phyloP scores from a whole-genome alignment of 2,329 filamentous ascomycete genomes.

The Colletotrichum agaves region DNA sequence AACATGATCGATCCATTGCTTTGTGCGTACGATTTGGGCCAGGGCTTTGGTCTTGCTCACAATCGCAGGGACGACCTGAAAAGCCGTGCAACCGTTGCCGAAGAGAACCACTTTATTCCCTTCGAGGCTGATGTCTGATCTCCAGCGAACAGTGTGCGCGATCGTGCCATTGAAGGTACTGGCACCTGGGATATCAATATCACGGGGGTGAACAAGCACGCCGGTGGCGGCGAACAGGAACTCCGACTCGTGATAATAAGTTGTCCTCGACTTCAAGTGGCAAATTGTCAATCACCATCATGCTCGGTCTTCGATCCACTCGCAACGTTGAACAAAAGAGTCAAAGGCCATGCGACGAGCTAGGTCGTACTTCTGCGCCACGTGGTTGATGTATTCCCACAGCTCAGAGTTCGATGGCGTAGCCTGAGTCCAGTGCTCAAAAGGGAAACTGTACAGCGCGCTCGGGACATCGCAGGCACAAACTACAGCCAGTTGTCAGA shows the following conservation, averaged over 20 bases:
- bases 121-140: slow-evolving; percentile 57
- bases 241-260: slow-evolving; percentile 50
- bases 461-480: slow-evolving; percentile 68
- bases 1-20: slow-evolving; percentile 58
- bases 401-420: slow-evolving; percentile 68
- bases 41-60: slow-evolving; percentile 42
- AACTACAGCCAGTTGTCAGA: slow-evolving; percentile 35
- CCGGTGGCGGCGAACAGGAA: slow-evolving; percentile 52
- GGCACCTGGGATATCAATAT: slow-evolving; percentile 58
- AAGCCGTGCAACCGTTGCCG: slow-evolving; percentile 64
- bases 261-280: slow-evolving; percentile 39
- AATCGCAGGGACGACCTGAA: slow-evolving; percentile 62
- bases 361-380: slow-evolving; percentile 60
- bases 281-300: slow-evolving; percentile 49
- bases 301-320: slow-evolving; percentile 50
- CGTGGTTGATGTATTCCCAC: slow-evolving; percentile 61
- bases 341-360: slow-evolving; percentile 50
- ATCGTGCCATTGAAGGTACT: slow-evolving; percentile 62
- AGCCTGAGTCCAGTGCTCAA: slow-evolving; percentile 69
- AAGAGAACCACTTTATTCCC: slow-evolving; percentile 62
- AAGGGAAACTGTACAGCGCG: slow-evolving; percentile 71
- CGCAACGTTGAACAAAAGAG: slow-evolving; percentile 48
- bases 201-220: slow-evolving; percentile 46
- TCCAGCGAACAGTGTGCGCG: slow-evolving; percentile 67
- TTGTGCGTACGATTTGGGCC: slow-evolving; percentile 53